A percentile compares a stretch with the other conserved stretches of the same genome.
Conservation (phyloP, 257 asterid genomes). For the Lycium barbarum region DNA sequence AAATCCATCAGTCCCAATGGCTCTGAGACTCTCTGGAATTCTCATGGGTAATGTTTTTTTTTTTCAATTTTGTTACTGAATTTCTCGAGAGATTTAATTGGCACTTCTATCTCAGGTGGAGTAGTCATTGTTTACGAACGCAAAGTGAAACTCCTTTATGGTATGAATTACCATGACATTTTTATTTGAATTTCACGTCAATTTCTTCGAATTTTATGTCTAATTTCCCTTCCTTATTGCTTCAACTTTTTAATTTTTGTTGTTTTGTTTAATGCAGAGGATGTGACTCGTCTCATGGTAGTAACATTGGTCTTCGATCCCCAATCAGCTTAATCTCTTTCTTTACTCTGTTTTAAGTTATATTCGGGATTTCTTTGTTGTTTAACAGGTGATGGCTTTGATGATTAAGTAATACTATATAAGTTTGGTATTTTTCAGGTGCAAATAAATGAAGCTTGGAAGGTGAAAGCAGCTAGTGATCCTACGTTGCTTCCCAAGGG, state of each 20-base stretch:
- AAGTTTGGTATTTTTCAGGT: slow-evolving; percentile 51
- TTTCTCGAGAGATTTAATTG: background rate
- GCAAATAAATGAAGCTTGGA: slow-evolving; percentile 94
- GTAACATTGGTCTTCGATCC: slow-evolving; percentile 31
- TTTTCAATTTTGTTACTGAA: background rate
- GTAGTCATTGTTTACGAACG: slow-evolving; percentile 94
- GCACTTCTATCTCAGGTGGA: slow-evolving; percentile 62
- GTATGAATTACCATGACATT: slow-evolving; percentile 46
- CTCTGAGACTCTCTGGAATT: slow-evolving; percentile 93
- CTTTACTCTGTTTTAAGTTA: slow-evolving; percentile 3
- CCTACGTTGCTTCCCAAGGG: slow-evolving; percentile 73
- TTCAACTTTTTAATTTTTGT: background rate
- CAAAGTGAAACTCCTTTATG: slow-evolving; percentile 86
- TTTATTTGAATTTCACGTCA: slow-evolving; percentile 12
- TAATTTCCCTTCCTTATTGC: background rate
- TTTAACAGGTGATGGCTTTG: background rate
- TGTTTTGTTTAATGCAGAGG: slow-evolving; percentile 57
- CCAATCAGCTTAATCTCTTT: background rate
- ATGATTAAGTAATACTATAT: slow-evolving; percentile 19
- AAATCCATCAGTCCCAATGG: slow-evolving; percentile 95
- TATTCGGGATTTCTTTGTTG: slow-evolving; percentile 11
- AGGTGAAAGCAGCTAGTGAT: slow-evolving; percentile 66
- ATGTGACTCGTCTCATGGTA: slow-evolving; percentile 89
- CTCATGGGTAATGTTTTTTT: too few relatives aligned
- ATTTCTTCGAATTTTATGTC: slow-evolving; percentile 20